A percentile compares a stretch with the other conserved stretches of the same genome.
These are phyloP conservation scores for Hemileccinum rubropunctum DNA, from an alignment of 768 basidiomycete genomes.

Conservation along the genomic window DNA sequence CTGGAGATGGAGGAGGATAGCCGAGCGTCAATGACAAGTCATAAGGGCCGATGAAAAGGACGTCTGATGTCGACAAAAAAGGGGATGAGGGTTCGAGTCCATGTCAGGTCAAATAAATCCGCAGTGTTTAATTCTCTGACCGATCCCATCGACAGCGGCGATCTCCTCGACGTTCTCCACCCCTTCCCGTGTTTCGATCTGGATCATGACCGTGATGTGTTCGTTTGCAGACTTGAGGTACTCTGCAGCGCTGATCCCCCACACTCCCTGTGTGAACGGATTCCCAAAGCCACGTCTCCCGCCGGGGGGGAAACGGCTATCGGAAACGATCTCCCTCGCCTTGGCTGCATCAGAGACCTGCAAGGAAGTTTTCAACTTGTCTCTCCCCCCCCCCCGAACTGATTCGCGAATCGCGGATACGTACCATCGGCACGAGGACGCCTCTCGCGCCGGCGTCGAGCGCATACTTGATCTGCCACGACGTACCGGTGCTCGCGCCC, in stretches of 20 bases:
- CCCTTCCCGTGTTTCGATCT: slow-evolving; percentile 64
- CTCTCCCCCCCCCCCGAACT: too few species aligned
- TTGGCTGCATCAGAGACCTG: slow-evolving; percentile 58
- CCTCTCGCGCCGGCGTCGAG: slow-evolving; percentile 68
- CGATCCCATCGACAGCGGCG: slow-evolving; percentile 58
- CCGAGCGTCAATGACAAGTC: slow-evolving; percentile 65
- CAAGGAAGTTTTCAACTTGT: too few species aligned
- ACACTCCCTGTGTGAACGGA: slow-evolving; percentile 57
- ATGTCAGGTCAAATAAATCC: too few species aligned
- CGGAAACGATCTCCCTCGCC: slow-evolving; percentile 53
- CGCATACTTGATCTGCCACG: slow-evolving; percentile 72
- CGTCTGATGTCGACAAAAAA: slow-evolving; percentile 30
- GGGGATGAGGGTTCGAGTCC: not conserved
- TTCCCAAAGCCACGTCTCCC: slow-evolving; percentile 67
- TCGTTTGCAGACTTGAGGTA: slow-evolving; percentile 58
- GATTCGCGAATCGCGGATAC: slow-evolving; percentile 1
- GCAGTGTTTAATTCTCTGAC: slow-evolving; percentile 31
- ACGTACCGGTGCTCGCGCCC: slow-evolving; percentile 50
- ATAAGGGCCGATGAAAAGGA: slow-evolving; percentile 64
- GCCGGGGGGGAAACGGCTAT: slow-evolving; percentile 58
- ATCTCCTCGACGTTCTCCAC: slow-evolving; percentile 60
- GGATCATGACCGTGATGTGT: slow-evolving; percentile 53
- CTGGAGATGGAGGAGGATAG: slow-evolving; percentile 57
- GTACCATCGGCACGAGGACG: slow-evolving; percentile 65
- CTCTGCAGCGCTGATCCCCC: slow-evolving; percentile 50